Conservation (phyloP, 768 basidiomycete genomes). For the Suillus brevipes region DNA sequence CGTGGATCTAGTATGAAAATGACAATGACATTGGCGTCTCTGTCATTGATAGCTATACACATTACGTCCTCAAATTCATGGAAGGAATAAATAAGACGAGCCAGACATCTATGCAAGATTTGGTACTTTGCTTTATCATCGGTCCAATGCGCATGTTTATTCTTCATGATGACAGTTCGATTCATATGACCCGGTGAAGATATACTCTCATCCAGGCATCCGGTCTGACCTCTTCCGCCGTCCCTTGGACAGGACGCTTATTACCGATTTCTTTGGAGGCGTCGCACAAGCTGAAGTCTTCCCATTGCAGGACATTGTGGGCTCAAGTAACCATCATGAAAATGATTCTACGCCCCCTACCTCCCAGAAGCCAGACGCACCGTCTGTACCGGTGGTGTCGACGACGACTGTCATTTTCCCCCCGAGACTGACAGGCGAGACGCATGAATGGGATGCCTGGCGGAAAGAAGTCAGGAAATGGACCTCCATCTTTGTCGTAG, state of each 20-base stretch:
- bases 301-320: conserved; percentile 14
- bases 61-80: conserved; percentile 87
- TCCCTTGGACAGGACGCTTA: conserved; percentile 56
- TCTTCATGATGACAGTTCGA: conserved; percentile 58
- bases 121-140: conserved; percentile 51
- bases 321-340: background rate
- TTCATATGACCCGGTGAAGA: conserved; percentile 69
- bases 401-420: background rate
- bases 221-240: conserved; percentile 79
- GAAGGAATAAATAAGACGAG: conserved; percentile 93
- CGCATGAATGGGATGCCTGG: conserved; percentile 14
- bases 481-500: conserved; percentile 27
- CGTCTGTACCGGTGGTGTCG: too few species aligned
- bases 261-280: conserved; percentile 90
- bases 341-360: background rate
- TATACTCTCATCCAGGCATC: conserved; percentile 88
- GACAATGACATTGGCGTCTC: conserved; percentile 94
- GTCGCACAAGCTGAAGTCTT: conserved; percentile 80
- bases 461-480: conserved; percentile 33
- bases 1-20: conserved; percentile 69
- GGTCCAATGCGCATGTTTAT: conserved; percentile 14
- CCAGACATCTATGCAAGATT: conserved; percentile 72
- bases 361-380: too few species aligned
- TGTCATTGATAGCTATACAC: conserved; percentile 94
- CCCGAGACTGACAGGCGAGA: background rate